Conservation (phyloP, 352 stramenopile species). For the Globisporangium solare region DNA sequence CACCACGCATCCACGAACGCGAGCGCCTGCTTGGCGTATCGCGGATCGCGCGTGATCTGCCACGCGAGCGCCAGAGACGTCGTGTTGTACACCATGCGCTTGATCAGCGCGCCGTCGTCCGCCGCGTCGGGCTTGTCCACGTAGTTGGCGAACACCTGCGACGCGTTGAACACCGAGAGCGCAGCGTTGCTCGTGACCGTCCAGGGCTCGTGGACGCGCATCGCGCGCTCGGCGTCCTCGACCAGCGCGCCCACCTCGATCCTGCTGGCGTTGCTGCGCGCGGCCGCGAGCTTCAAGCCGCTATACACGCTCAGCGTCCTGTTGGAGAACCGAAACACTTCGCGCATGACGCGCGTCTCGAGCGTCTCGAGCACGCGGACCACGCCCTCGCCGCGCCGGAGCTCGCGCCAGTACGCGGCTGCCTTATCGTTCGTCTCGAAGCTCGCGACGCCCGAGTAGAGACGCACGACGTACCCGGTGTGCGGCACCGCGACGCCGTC, state of each 20-base stretch:
- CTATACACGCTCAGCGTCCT: slow-evolving; percentile 32
- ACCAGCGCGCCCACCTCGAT: slow-evolving; percentile 8
- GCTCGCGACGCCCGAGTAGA: slow-evolving; percentile 35
- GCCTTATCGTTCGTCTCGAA: slow-evolving; percentile 24
- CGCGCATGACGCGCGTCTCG: slow-evolving; percentile 38
- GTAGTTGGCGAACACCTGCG: slow-evolving; percentile 31
- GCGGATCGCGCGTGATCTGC: slow-evolving; percentile 23
- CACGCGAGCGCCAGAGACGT: slow-evolving; percentile 37
- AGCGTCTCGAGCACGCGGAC: slow-evolving; percentile 27
- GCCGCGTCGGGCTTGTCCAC: slow-evolving; percentile 15
- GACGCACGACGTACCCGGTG: slow-evolving; percentile 40
- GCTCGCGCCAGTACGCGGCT: slow-evolving; percentile 34
- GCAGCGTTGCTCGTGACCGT: slow-evolving; percentile 21
- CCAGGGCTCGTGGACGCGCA: slow-evolving; percentile 19
- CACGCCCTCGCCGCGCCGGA: slow-evolving; percentile 44
- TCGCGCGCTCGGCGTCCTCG: slow-evolving; percentile 24
- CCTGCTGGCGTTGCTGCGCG: too few species aligned
- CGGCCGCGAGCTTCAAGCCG: background rate
- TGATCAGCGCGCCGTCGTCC: slow-evolving; percentile 24
- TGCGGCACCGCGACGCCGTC: slow-evolving; percentile 18
- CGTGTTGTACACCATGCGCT: slow-evolving; percentile 47
- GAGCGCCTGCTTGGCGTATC: slow-evolving; percentile 26
- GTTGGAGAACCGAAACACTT: slow-evolving; percentile 22
- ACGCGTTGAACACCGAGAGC: background rate
- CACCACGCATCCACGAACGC: slow-evolving; percentile 31